Percentiles rank a stretch among this genome's conserved stretches.
phyloP scores from a whole-genome alignment of 2,329 filamentous ascomycete genomes.

The Bipolaris zeicola region DNA sequence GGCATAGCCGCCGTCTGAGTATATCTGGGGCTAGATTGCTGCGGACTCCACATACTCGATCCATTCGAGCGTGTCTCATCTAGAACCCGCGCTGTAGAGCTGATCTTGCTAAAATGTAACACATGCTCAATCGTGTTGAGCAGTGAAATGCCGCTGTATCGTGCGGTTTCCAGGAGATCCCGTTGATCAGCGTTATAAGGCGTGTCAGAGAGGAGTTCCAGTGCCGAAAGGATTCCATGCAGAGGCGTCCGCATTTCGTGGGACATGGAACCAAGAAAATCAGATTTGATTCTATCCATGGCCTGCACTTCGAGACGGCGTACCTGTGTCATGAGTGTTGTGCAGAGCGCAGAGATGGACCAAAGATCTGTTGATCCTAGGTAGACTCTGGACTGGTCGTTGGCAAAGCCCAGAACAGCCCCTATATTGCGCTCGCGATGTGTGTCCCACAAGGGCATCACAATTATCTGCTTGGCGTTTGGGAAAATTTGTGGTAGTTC shows the following conservation, averaged over 20 bases:
- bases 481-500: slow-evolving; percentile 4
- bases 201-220: slow-evolving; percentile 10
- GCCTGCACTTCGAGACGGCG: slow-evolving; percentile 12
- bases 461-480: slow-evolving; percentile 3
- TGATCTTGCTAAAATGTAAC: slow-evolving; percentile 15
- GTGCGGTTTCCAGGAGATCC: slow-evolving; percentile 8
- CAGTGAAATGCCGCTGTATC: slow-evolving; percentile 8
- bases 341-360: slow-evolving; percentile 13
- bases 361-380: slow-evolving; percentile 10
- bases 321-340: slow-evolving; percentile 14
- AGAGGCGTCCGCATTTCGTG: slow-evolving; percentile 15
- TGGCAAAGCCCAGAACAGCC: slow-evolving; percentile 10
- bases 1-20: background rate
- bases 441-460: slow-evolving; percentile 14
- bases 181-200: slow-evolving; percentile 6
- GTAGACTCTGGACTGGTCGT: slow-evolving; percentile 8
- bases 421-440: slow-evolving; percentile 13
- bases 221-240: slow-evolving; percentile 8
- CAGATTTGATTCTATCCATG: slow-evolving; percentile 14
- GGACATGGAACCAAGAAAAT: slow-evolving; percentile 13
- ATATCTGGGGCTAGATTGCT: slow-evolving; percentile 2
- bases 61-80: slow-evolving; percentile 1
- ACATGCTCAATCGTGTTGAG: slow-evolving; percentile 13
- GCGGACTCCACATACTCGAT: background rate
- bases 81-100: background rate